Conservation (phyloP, 306 rosid genomes). For the Psophocarpus tetragonolobus region DNA sequence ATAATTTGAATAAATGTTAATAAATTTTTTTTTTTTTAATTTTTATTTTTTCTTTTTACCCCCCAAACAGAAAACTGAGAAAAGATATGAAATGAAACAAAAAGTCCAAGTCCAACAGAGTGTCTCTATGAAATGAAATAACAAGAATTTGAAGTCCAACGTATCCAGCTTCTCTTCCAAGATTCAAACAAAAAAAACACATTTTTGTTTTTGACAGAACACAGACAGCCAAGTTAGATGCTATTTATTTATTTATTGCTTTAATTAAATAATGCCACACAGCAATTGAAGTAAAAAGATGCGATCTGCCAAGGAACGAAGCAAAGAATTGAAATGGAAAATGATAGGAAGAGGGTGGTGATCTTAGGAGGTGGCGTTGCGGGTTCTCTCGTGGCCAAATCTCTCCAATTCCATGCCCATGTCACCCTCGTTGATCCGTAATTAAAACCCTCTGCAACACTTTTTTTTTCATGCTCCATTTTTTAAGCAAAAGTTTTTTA, state of each 20-base stretch:
- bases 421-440: constrained; percentile 78
- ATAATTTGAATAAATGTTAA: no score
- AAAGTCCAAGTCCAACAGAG: no score
- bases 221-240: neutral
- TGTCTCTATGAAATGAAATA: no score
- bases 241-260: neutral
- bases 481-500: neutral
- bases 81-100: no score
- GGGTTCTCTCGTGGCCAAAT: constrained; percentile 65
- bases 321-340: constrained; percentile 31
- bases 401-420: constrained; percentile 58
- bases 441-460: neutral
- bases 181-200: no score
- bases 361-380: constrained; percentile 79
- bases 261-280: neutral
- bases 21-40: no score
- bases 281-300: neutral
- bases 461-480: neutral
- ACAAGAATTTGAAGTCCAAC: no score
- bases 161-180: no score
- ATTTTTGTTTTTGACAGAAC: no score
- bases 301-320: neutral
- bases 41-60: no score
- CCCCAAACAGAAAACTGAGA: no score
- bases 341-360: constrained; percentile 46